These are phyloP conservation scores for Candida coquimbonensis DNA, from an alignment of 805 yeast species.

Conservation along the genomic window DNA sequence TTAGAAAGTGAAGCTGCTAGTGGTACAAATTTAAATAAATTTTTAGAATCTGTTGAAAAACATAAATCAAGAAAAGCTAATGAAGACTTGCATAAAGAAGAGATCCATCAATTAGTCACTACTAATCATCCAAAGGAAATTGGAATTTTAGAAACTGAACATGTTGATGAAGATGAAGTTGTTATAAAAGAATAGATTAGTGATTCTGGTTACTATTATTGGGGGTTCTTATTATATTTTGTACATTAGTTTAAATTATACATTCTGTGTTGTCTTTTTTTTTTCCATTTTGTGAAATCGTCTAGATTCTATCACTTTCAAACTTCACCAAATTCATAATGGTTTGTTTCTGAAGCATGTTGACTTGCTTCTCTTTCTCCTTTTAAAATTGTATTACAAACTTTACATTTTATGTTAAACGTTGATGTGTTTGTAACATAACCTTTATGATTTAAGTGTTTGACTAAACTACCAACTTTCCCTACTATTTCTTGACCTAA, in stretches of 20 bases:
- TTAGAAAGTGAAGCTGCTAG: constrained; percentile 89
- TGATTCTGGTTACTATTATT: too few species aligned
- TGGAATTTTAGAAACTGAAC: constrained; percentile 12
- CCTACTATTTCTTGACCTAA: constrained; percentile 29
- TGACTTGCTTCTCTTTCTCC: constrained; percentile 61
- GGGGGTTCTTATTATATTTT: not conserved
- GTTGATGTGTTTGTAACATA: constrained; percentile 60
- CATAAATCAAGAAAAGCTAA: constrained; percentile 47
- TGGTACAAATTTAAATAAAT: constrained; percentile 68
- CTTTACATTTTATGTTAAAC: constrained; percentile 50
- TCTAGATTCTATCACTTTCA: constrained; percentile 22
- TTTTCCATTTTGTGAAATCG: too few species aligned
- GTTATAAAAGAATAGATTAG: constrained; percentile 15
- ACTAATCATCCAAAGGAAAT: constrained; percentile 24
- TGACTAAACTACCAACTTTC: constrained; percentile 34
- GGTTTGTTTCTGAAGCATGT: constrained; percentile 61
- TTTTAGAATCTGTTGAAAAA: constrained; percentile 53
- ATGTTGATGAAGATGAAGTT: constrained; percentile 18
- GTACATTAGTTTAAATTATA: not conserved
- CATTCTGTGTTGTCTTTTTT: too few species aligned
- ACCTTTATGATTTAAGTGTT: constrained; percentile 40
- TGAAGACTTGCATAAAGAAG: constrained; percentile 38
- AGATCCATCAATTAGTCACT: constrained; percentile 23
- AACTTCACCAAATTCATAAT: constrained; percentile 49
- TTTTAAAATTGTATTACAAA: constrained; percentile 41